phyloP scores from a whole-genome alignment of 2,329 filamentous ascomycete species.

The Aspergillus aculeatinus region DNA sequence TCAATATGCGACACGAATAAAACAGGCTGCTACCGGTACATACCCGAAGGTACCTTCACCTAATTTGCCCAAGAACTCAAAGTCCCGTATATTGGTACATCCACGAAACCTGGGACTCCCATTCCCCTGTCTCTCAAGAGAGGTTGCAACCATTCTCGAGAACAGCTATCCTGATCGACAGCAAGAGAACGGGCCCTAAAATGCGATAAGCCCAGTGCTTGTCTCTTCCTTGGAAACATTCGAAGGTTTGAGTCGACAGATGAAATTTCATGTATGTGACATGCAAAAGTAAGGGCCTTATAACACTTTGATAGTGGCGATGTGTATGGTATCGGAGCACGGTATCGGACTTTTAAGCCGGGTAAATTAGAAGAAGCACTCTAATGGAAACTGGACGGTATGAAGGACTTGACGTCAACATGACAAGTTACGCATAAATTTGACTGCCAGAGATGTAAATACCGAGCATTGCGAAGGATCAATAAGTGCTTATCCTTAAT shows the following conservation, averaged over 20 bases:
- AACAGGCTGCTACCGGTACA: conserved; percentile 27
- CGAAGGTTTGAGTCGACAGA: too few species aligned
- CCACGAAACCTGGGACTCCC: conserved; percentile 68
- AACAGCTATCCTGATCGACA: neutral
- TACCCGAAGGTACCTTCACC: conserved; percentile 95
- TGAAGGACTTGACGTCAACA: neutral
- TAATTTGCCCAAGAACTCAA: conserved; percentile 55
- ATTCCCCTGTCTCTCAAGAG: conserved; percentile 48
- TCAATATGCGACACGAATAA: conserved; percentile 13
- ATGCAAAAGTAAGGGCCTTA: neutral
- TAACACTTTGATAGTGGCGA: neutral
- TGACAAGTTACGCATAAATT: neutral
- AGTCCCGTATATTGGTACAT: conserved; percentile 62
- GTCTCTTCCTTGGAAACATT: too few species aligned
- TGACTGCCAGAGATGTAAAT: neutral
- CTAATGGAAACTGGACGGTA: neutral
- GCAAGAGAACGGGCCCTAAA: neutral
- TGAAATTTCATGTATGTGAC: neutral
- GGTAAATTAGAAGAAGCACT: neutral
- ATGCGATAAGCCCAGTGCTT: too few species aligned
- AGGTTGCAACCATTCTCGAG: conserved; percentile 36
- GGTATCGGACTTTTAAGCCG: neutral
- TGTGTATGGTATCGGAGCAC: neutral
- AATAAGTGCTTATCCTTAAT: neutral
- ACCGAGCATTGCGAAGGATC: neutral